Percentiles rank a stretch among this genome's conserved stretches.
phyloP scores from a whole-genome alignment of 176 grass and related monocot species.

The Zea mays region DNA sequence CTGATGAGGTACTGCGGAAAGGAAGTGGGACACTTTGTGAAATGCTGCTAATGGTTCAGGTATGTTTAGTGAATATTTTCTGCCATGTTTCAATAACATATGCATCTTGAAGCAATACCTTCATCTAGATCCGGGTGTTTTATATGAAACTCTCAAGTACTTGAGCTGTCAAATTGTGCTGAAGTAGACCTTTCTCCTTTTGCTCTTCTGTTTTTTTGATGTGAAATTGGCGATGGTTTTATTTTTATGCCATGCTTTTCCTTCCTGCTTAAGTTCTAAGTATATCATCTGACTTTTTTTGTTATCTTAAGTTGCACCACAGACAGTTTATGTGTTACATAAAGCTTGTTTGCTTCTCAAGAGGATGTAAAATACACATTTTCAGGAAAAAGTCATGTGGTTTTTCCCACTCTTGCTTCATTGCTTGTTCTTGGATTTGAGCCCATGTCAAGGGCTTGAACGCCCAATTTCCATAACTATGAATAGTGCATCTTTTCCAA shows the following conservation, averaged over 20 bases:
- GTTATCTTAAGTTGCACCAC: neutral
- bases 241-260: slow-evolving; percentile 13
- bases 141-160: neutral
- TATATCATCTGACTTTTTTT: neutral
- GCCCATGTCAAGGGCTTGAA: slow-evolving; percentile 16
- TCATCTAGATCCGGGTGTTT: neutral
- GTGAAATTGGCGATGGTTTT: neutral
- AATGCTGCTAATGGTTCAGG: slow-evolving; percentile 99
- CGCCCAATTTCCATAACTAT: neutral
- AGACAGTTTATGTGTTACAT: neutral
- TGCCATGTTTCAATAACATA: slow-evolving; percentile 18
- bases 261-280: neutral
- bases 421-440: slow-evolving; percentile 19
- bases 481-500: neutral
- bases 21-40: slow-evolving; percentile 98
- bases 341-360: slow-evolving; percentile 24
- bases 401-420: neutral
- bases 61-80: slow-evolving; percentile 45
- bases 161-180: slow-evolving; percentile 21
- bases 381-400: neutral
- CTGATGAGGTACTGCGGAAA: slow-evolving; percentile 93
- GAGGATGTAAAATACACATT: neutral
- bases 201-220: slow-evolving; percentile 25
- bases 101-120: slow-evolving; percentile 13
- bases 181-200: slow-evolving; percentile 14